Base-by-base conservation (phyloP, 192 early-diverging fungal genomes). In the Entomortierella chlamydospora region DNA sequence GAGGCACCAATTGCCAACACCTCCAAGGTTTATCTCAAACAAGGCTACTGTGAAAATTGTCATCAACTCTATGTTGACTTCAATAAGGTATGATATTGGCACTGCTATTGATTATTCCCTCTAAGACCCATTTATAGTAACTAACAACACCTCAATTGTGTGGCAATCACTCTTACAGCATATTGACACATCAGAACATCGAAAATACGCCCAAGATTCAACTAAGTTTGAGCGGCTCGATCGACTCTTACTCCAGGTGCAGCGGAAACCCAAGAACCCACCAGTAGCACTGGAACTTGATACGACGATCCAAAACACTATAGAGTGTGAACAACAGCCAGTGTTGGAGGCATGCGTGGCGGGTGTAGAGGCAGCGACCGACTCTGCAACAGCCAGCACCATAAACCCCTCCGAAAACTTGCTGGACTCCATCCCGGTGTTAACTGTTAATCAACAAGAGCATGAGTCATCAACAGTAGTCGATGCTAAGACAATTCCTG, bases 31-130 rank as follows among this genome's bases (percentile, higher is more conserved):
- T 61, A 57, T 13, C 15, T 33, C 4, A 69, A 64, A 4, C 37
- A 61, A 15, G 67, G 68, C 10, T 79, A 79, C 43, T 79, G 76
- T 25, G 76, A 79, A 31, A 79, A 79, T 49, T 79, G 76, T 26
- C 43, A 61, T 2, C 20, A 34, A 0, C 28, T 39, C 28, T 79
- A 57, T 41, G 34, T 39, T 1, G 62, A 65, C n/a, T 63, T 70
- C 29, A 39, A 66, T 1, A 34, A 58, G 51, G 76, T 79, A 68
- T 42, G 57, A 26, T 11, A 41, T 12, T 30, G 23, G 2, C 18
- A 13, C 25, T 26, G 10, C 4, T 41, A 1, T 11, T 64, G n/a
- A n/a, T n/a, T n/a, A n/a, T n/a, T n/a, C n/a, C n/a, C n/a, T n/a
- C n/a, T n/a, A n/a, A n/a, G n/a, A n/a, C n/a, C n/a, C n/a, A n/a